Percentiles rank a stretch among this genome's conserved stretches.
phyloP scores from a whole-genome alignment of 257 asterid species.

The Solanum raphanifolium region DNA sequence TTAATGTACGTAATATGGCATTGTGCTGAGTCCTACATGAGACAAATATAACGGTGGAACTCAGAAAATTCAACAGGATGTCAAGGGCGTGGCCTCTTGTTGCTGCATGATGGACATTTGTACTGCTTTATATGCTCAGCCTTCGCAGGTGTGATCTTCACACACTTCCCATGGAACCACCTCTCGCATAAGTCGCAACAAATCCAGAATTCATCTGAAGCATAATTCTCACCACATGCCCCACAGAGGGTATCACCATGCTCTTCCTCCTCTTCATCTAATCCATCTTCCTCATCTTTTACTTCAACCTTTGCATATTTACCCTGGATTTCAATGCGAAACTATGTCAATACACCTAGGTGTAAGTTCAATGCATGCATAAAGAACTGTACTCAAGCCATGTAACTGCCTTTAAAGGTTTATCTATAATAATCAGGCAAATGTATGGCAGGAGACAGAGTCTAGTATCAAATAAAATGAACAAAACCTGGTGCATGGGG shows the following conservation, averaged over 20 bases:
- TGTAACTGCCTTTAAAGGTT: not conserved
- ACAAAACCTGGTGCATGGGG: not conserved
- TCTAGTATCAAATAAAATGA: not conserved
- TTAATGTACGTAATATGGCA: not conserved
- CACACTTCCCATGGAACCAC: constrained; percentile 89
- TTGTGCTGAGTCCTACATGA: not conserved
- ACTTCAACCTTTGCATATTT: constrained; percentile 13
- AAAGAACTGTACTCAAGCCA: not conserved
- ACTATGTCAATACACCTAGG: not conserved
- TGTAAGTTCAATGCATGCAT: not conserved
- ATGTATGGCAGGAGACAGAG: not conserved
- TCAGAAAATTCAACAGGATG: not conserved
- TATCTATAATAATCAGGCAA: not conserved
- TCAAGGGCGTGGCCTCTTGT: constrained; percentile 57
- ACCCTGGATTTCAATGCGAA: constrained; percentile 14
- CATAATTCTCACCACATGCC: constrained; percentile 62
- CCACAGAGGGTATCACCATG: constrained; percentile 66
- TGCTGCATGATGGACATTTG: constrained; percentile 76
- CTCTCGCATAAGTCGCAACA: constrained; percentile 66
- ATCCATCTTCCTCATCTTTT: constrained; percentile 24
- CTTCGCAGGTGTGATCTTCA: constrained; percentile 73
- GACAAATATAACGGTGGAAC: not conserved
- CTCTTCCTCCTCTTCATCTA: constrained; percentile 43
- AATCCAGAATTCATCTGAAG: constrained; percentile 68
- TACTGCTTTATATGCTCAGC: constrained; percentile 81